Percentiles rank a stretch among this genome's conserved stretches.
Conservation (phyloP, 2,329 filamentous ascomycete species). For the Dothideomycetidae sp. region DNA sequence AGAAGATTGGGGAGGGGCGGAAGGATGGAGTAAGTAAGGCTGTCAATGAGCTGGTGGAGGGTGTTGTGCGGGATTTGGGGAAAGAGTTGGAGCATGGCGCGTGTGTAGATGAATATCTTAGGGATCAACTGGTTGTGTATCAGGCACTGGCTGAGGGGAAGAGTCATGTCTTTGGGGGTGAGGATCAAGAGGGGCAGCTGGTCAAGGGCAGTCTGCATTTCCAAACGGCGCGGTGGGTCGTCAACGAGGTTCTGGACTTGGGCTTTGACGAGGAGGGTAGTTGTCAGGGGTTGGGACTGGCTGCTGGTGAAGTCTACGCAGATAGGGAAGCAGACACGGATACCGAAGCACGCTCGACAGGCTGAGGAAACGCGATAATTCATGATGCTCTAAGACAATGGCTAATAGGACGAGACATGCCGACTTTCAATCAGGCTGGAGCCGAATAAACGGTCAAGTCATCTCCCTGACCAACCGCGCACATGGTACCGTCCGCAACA, state of each 20-base stretch:
- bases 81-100: slow-evolving; percentile 33
- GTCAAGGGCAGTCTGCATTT: slow-evolving; percentile 31
- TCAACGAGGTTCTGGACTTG: slow-evolving; percentile 24
- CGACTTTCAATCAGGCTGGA: too few species aligned
- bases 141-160: slow-evolving; percentile 38
- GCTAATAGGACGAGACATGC: too few species aligned
- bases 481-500: neutral
- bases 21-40: too few species aligned
- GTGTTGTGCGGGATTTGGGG: slow-evolving; percentile 32
- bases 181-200: slow-evolving; percentile 13
- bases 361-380: too few species aligned
- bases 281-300: slow-evolving; percentile 25
- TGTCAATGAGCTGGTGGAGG: slow-evolving; percentile 25
- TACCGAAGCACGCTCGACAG: too few species aligned
- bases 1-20: slow-evolving; percentile 17
- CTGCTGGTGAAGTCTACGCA: neutral
- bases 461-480: too few species aligned
- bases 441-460: too few species aligned
- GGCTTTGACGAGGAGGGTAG: slow-evolving; percentile 24
- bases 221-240: slow-evolving; percentile 33
- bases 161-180: slow-evolving; percentile 19
- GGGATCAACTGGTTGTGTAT: slow-evolving; percentile 47
- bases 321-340: too few species aligned
- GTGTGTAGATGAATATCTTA: slow-evolving; percentile 40
- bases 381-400: too few species aligned